Base-by-base conservation (phyloP, 2,329 filamentous ascomycete species). In the Penicillium olsonii region DNA sequence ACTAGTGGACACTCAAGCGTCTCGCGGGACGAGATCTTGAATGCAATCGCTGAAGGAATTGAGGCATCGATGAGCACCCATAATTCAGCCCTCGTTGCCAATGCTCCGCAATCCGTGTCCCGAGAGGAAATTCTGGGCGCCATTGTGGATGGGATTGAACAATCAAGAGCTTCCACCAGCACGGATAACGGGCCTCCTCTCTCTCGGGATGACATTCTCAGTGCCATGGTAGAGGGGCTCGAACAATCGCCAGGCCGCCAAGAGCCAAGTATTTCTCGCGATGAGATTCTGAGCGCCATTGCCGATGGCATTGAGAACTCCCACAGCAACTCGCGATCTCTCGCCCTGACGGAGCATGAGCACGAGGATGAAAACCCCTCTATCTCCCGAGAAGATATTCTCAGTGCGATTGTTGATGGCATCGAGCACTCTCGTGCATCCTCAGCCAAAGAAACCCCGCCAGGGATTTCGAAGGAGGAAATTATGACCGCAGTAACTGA, bases 81-180 rank as follows among this genome's bases (percentile, higher is more conserved):
- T 18, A 69, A 72, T 17, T 67, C 61, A 48, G 57, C 59, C 2
- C 52, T 62, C 20, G 54, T 39, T 29, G 67, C 66, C 49, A 44
- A 51, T 27, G 35, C 50, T 11, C 69, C 76, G 5, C 41, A 51
- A 2, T 68, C 70, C 12, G 62, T 82, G 1, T 80, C 76, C n/a
- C 72, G 75, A 6, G 77, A 80, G 10, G 73, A 78, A 35, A 71
- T 85, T 5, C 68, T 81, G 33, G 79, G 81, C 42, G 78, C 81
- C 7, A 78, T 86, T 42, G 78, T 76, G 54, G 76, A 82, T 52
- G 80, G 78, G 6, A 70, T 86, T 8, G 73, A 75, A 20, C 62
- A 62, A 17, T 53, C 54, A n/a, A 22, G 11, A 3, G n/a, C 49
- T 35, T 48, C 49, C 17, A 9, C 27, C 2, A 8, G 17, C 29